These are phyloP conservation scores for Russula lepida DNA, from an alignment of 768 basidiomycete genomes.

Conservation along the genomic window DNA sequence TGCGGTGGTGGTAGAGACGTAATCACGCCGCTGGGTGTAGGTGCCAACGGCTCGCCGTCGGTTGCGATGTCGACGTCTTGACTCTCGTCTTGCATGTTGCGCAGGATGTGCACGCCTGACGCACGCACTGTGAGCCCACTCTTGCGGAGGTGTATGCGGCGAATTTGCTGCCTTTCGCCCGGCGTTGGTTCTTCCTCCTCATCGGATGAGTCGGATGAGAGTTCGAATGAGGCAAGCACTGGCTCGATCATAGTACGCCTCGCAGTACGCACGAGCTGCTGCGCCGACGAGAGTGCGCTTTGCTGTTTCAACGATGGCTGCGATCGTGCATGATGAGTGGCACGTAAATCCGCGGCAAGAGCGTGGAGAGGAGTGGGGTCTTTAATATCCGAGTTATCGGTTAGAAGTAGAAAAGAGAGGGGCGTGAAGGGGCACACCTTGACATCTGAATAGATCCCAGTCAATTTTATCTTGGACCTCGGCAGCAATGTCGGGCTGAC, in stretches of 20 bases:
- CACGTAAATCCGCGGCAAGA: conserved; percentile 35
- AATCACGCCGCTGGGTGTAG: not conserved
- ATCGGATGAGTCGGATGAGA: conserved; percentile 31
- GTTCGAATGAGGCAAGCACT: conserved; percentile 29
- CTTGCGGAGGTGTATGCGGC: conserved; percentile 45
- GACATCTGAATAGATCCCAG: conserved; percentile 51
- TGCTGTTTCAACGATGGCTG: conserved; percentile 35
- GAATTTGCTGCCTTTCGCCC: conserved; percentile 43
- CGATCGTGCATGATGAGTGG: conserved; percentile 31
- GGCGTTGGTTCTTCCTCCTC: conserved; percentile 35
- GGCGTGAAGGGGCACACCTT: conserved; percentile 35
- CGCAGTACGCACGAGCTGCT: conserved; percentile 47
- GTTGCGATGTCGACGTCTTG: conserved; percentile 48
- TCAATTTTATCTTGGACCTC: conserved; percentile 44
- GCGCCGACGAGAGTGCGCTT: conserved; percentile 45
- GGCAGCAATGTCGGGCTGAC: conserved; percentile 37
- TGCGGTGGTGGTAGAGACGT: conserved; percentile 6
- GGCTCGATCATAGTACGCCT: conserved; percentile 43
- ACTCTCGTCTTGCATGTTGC: conserved; percentile 53
- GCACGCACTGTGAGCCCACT: conserved; percentile 23
- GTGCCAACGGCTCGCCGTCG: conserved; percentile 1
- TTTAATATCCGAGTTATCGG: conserved; percentile 22
- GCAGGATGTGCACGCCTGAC: conserved; percentile 43
- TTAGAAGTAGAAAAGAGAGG: not conserved
- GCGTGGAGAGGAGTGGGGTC: conserved; percentile 48